Evolutionary conservation across 1,139 yeast species (phyloP).

Genomic region (Suhomyces yuchorum): DNA sequence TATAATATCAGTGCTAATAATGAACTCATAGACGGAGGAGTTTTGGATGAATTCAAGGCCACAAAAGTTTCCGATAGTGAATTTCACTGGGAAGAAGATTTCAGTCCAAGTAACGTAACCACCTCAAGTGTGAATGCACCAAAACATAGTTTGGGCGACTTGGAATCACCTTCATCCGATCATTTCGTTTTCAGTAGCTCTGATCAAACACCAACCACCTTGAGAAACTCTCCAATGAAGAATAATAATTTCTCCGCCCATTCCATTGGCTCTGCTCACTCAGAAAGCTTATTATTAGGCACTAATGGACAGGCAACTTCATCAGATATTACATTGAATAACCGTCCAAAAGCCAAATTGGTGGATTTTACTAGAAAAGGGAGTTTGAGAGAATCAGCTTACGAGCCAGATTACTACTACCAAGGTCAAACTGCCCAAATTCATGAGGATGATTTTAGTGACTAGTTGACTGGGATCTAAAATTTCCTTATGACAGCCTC

Average conservation of each 20-base stretch:
- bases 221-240: conserved; percentile 15
- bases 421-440: conserved; percentile 42
- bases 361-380: conserved; percentile 57
- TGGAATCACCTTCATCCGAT: conserved; percentile 21
- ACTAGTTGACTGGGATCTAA: conserved; percentile 17
- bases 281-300: conserved; percentile 12
- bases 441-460: conserved; percentile 40
- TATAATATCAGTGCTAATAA: conserved; percentile 11
- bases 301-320: conserved; percentile 13
- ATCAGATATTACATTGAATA: conserved; percentile 13
- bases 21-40: conserved; percentile 13
- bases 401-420: conserved; percentile 29
- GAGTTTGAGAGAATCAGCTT: conserved; percentile 45
- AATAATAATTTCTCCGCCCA: conserved; percentile 23
- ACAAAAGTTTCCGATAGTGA: conserved; percentile 30
- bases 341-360: conserved; percentile 41
- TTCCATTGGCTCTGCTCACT: conserved; percentile 18
- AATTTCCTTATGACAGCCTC: not conserved
- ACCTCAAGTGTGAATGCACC: conserved; percentile 10
- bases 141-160: conserved; percentile 11
- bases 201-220: conserved; percentile 16
- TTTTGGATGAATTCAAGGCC: conserved; percentile 34
- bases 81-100: conserved; percentile 29
- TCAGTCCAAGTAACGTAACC: conserved; percentile 10
- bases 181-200: conserved; percentile 14